phyloP scores from a whole-genome alignment of 208 protist genomes.

The Blastocrithidia nonstop region DNA sequence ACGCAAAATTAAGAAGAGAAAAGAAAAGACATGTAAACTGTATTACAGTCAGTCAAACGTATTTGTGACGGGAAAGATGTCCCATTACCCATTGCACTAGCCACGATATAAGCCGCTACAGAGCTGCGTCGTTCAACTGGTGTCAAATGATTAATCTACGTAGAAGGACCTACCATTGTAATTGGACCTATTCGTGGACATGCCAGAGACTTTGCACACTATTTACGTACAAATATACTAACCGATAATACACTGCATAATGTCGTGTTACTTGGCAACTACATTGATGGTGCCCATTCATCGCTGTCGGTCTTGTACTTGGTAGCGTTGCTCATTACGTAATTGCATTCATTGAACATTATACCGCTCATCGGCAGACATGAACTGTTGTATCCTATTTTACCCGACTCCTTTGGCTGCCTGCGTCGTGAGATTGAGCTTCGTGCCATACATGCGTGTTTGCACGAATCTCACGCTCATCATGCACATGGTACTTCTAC shows the following conservation, averaged over 20 bases:
- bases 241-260: slow-evolving; percentile 9
- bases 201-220: slow-evolving; percentile 50
- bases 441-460: slow-evolving; percentile 15
- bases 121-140: not conserved
- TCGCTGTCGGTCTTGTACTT: slow-evolving; percentile 61
- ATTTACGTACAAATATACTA: slow-evolving; percentile 30
- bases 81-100: slow-evolving; percentile 12
- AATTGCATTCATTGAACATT: slow-evolving; percentile 18
- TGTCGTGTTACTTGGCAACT: slow-evolving; percentile 74
- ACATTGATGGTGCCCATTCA: slow-evolving; percentile 63
- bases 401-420: slow-evolving; percentile 52
- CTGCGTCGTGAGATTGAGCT: slow-evolving; percentile 45
- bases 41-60: slow-evolving; percentile 10
- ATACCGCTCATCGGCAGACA: slow-evolving; percentile 53
- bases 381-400: slow-evolving; percentile 62
- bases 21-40: no score
- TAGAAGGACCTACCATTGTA: slow-evolving; percentile 29
- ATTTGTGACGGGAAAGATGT: slow-evolving; percentile 16
- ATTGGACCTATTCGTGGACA: slow-evolving; percentile 60
- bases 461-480: no score
- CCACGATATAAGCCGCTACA: slow-evolving; percentile 7
- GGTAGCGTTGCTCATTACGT: slow-evolving; percentile 32
- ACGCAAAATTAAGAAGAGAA: no score
- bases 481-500: no score
- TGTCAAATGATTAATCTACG: slow-evolving; percentile 18